Percentiles rank a stretch among this genome's conserved stretches.
Conservation (phyloP, 2,329 filamentous ascomycete genomes). For the Trichoderma koningiopsis region DNA sequence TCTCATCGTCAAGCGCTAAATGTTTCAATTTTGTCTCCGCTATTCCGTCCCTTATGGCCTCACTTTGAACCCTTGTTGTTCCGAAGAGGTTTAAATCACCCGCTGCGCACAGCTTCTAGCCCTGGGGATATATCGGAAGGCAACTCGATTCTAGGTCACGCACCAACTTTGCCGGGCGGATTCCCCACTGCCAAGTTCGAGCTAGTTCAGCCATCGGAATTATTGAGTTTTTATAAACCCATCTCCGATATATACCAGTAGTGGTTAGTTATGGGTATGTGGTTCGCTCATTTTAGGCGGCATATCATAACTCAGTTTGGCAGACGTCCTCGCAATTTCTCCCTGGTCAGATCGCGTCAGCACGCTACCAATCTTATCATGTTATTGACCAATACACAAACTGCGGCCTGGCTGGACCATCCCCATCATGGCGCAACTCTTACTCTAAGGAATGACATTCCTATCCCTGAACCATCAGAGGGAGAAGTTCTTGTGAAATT, state of each 20-base stretch:
- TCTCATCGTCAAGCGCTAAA: no score
- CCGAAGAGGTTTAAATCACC: no score
- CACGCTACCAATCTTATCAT: neutral
- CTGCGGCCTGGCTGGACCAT: slow-evolving; percentile 8
- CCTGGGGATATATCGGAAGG: slow-evolving; percentile 8
- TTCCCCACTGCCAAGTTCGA: no score
- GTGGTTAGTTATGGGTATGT: neutral
- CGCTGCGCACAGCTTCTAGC: neutral
- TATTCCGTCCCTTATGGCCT: no score
- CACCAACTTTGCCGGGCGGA: no score
- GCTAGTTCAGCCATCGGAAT: slow-evolving; percentile 4
- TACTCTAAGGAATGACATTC: slow-evolving; percentile 15
- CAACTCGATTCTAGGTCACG: no score
- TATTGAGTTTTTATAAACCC: neutral
- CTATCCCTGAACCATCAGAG: slow-evolving; percentile 12
- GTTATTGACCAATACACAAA: slow-evolving; percentile 12
- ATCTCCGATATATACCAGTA: slow-evolving; percentile 4
- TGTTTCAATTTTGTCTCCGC: no score
- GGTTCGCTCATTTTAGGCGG: no score
- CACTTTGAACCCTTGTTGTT: no score
- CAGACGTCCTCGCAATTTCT: neutral
- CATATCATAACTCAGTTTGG: neutral
- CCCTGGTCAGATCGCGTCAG: neutral
- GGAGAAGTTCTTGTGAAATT: slow-evolving; percentile 19
- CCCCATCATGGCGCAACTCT: slow-evolving; percentile 7